Percentiles rank a stretch among this genome's conserved stretches.
Conservation (phyloP, 2,329 filamentous ascomycete species). For the Knoxdaviesia proteae region DNA sequence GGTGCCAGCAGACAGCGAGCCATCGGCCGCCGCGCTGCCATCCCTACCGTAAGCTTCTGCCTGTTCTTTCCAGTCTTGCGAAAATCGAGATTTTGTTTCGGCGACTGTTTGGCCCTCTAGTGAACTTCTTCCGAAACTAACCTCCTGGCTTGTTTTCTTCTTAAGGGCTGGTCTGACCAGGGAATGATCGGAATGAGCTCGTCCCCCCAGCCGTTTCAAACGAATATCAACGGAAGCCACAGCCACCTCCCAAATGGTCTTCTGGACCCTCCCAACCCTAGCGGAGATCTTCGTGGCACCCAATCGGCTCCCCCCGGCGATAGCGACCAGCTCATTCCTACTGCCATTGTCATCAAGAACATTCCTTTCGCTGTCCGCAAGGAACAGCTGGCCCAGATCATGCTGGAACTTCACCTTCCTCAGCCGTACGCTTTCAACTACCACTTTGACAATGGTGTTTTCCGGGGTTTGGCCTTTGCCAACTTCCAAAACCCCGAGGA, state of each 20-base stretch:
- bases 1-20: constrained; percentile 36
- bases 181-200: constrained; percentile 18
- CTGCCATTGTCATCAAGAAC: constrained; percentile 98
- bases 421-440: constrained; percentile 98
- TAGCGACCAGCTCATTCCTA: constrained; percentile 83
- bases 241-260: constrained; percentile 18
- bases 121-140: constrained; percentile 6
- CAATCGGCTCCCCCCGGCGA: constrained; percentile 22
- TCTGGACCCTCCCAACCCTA: constrained; percentile 19
- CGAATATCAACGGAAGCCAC: constrained; percentile 9
- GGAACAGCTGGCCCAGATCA: constrained; percentile 77
- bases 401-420: constrained; percentile 85
- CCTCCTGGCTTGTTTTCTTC: not conserved
- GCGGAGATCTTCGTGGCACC: constrained; percentile 17
- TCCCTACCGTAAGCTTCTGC: constrained; percentile 47
- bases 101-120: not conserved
- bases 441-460: constrained; percentile 95
- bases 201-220: constrained; percentile 13
- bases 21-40: constrained; percentile 34
- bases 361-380: constrained; percentile 98
- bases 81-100: not conserved
- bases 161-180: constrained; percentile 31
- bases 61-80: constrained; percentile 1
- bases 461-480: constrained; percentile 86
- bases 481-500: constrained; percentile 95